phyloP scores from a whole-genome alignment of 2,329 filamentous ascomycete genomes.

The Cladosporium oxysporum region DNA sequence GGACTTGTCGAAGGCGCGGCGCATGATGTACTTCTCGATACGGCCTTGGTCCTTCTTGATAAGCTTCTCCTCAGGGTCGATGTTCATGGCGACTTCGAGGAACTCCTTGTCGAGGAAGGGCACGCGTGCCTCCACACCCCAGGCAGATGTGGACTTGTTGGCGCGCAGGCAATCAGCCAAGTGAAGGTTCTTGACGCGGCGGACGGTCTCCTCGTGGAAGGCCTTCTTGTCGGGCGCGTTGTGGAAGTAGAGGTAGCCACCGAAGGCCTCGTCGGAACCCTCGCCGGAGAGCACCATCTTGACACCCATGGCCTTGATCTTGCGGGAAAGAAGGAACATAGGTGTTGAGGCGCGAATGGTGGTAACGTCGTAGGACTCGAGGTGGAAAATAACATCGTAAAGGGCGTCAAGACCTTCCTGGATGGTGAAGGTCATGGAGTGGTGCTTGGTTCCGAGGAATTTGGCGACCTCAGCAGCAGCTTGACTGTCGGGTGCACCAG shows the following conservation, averaged over 20 bases:
- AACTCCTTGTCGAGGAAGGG: slow-evolving; percentile 98
- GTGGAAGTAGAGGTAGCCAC: slow-evolving; percentile 98
- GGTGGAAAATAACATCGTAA: slow-evolving; percentile 95
- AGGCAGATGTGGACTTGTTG: slow-evolving; percentile 98
- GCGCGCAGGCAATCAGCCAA: slow-evolving; percentile 93
- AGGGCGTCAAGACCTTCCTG: slow-evolving; percentile 96
- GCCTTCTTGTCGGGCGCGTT: slow-evolving; percentile 84
- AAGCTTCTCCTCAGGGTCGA: slow-evolving; percentile 94
- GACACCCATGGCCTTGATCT: slow-evolving; percentile 99
- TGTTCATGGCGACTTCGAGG: slow-evolving; percentile 87
- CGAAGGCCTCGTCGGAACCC: slow-evolving; percentile 97
- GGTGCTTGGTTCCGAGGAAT: slow-evolving; percentile 96
- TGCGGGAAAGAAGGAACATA: slow-evolving; percentile 96
- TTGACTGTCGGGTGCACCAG: slow-evolving; percentile 86
- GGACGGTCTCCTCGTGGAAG: slow-evolving; percentile 95
- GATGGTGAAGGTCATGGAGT: slow-evolving; percentile 97
- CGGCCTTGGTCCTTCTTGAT: slow-evolving; percentile 66
- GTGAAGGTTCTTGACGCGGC: slow-evolving; percentile 94
- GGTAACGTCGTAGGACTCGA: slow-evolving; percentile 97
- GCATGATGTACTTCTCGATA: slow-evolving; percentile 97
- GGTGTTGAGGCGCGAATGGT: slow-evolving; percentile 97
- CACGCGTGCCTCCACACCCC: slow-evolving; percentile 96
- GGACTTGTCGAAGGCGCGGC: slow-evolving; percentile 93
- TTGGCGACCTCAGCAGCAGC: slow-evolving; percentile 91
- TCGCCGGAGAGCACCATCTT: slow-evolving; percentile 99